phyloP scores from a whole-genome alignment of 108 stramenopile species.

The Schizochytrium sp. region DNA sequence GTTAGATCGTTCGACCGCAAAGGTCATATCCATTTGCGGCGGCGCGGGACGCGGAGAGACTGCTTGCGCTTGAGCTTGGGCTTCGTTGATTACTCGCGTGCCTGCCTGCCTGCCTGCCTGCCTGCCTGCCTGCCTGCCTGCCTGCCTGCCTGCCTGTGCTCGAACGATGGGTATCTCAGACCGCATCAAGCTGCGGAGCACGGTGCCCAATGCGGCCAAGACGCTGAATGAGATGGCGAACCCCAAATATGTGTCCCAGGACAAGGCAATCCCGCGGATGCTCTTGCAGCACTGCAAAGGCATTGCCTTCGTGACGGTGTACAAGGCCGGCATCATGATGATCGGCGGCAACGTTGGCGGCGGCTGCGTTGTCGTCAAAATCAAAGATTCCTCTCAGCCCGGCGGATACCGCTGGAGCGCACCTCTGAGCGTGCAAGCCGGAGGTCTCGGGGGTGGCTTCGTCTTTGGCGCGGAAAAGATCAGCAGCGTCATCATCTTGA shows the following conservation, averaged over 20 bases:
- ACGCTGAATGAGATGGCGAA: slow-evolving; percentile 11
- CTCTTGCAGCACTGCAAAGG: slow-evolving; percentile 12
- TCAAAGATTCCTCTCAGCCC: not conserved
- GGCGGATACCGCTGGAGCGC: not conserved
- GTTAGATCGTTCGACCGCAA: no score
- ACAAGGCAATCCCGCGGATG: not conserved
- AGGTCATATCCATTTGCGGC: no score
- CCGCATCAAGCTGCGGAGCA: not conserved
- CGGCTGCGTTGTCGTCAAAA: not conserved
- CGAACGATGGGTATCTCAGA: not conserved
- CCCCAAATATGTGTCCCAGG: not conserved
- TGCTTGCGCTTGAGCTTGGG: no score
- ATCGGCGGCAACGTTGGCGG: slow-evolving; percentile 8
- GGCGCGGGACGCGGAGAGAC: no score
- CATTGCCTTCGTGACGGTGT: not conserved
- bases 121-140: no score
- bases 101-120: no score
- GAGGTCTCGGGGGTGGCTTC: slow-evolving; percentile 8
- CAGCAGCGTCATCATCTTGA: slow-evolving; percentile 7
- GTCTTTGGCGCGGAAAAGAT: slow-evolving; percentile 9
- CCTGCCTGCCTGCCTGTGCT: no score
- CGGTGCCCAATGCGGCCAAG: slow-evolving; percentile 9
- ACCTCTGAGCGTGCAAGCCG: not conserved
- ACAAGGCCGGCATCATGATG: not conserved
- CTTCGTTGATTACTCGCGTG: no score